Base-by-base conservation (phyloP, 164 flowering plant species). In the Warburgia ugandensis region DNA sequence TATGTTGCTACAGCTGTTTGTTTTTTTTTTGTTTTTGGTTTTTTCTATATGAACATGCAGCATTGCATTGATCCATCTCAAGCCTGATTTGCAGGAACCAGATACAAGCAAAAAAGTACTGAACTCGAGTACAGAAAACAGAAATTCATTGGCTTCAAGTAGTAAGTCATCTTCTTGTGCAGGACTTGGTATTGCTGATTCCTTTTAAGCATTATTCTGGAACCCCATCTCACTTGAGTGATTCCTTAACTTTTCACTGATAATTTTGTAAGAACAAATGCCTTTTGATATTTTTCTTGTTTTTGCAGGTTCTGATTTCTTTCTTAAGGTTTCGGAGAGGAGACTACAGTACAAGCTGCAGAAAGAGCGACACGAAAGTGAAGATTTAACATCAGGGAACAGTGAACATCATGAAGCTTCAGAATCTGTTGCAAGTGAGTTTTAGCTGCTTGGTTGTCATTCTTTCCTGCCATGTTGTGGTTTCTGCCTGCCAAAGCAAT, bases 261-360 rank as follows among this genome's bases (percentile, higher is more conserved):
- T 33, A 36, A 19, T 41, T 39, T 21, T 12, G 14, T 5, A 11
- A 13, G 6, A 2, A 26, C 21, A 22, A 11, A 27, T 38, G 14
- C 10, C 20, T 16, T 30, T 17, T 40, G 4, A 58, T 58, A 19
- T 10, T 45, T 10, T 12, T 33, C 28, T 21, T 11, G 1, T 45
- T 37, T 62, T 30, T 48, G 58, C 45, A 72, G 76, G 66, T 47
- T 55, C 63, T 40, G 64, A 58, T 68, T 68, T 73, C 64, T 70
- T 67, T 51, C 25, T 66, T 4, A 73, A 70, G 58, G 63, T 39
- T 39, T 69, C 74, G 6, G 71, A 67, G 52, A 67, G 30, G 48
- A 55, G 29, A 35, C 52, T 47, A 12, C 65, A 62, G 47, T 62
- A 61, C 48, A 52, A 52, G 19, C 63, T 63, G 45, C 66, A 39